These are phyloP conservation scores for Verbena officinalis DNA, from an alignment of 257 asterid species.

Conservation along the genomic window DNA sequence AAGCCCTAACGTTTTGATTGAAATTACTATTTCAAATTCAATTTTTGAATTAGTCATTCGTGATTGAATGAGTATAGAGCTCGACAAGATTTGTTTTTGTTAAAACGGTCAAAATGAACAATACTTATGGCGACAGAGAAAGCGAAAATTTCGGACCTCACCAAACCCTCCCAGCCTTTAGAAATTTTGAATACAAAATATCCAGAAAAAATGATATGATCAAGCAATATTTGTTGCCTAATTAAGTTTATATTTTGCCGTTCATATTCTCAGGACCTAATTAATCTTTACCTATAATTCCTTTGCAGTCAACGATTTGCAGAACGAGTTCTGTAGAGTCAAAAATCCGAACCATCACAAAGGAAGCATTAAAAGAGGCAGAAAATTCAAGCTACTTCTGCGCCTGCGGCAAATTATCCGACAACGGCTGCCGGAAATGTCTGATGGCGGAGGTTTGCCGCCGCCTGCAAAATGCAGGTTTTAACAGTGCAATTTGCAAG, in stretches of 20 bases:
- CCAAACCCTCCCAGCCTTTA: neutral
- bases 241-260: neutral
- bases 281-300: neutral
- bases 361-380: conserved; percentile 62
- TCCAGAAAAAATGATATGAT: neutral
- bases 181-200: neutral
- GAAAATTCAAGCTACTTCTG: conserved; percentile 39
- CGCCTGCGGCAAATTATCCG: conserved; percentile 43
- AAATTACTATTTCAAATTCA: neutral
- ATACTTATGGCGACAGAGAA: neutral
- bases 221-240: neutral
- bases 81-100: neutral
- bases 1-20: neutral
- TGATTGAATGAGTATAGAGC: neutral
- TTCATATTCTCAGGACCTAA: neutral
- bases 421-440: conserved; percentile 61
- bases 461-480: conserved; percentile 67
- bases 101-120: neutral
- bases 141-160: neutral
- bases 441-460: conserved; percentile 68
- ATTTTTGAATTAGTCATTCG: neutral
- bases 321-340: conserved; percentile 78
- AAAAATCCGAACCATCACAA: conserved; percentile 54
- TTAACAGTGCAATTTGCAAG: conserved; percentile 76
- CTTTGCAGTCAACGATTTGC: conserved; percentile 59